Conservation (phyloP, 352 stramenopile species). For the Elongisporangium undulatum region DNA sequence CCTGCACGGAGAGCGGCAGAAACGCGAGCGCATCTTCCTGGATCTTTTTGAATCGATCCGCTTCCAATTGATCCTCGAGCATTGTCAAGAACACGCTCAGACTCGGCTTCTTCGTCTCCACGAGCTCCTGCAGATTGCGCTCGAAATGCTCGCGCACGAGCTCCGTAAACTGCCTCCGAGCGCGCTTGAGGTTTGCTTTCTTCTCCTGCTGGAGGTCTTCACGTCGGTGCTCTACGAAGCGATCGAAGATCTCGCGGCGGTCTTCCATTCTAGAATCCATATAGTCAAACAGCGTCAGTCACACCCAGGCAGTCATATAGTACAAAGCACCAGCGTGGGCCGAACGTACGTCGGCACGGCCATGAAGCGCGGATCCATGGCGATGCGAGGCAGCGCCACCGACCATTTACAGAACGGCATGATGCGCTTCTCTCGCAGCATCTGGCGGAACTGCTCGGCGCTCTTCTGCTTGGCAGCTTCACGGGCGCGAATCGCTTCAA, state of each 20-base stretch:
- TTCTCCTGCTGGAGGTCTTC: slow-evolving; percentile 74
- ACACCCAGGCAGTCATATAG: not conserved
- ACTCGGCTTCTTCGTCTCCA: slow-evolving; percentile 42
- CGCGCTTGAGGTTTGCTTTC: slow-evolving; percentile 65
- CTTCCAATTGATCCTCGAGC: slow-evolving; percentile 32
- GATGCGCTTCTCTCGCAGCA: slow-evolving; percentile 82
- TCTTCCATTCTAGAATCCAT: slow-evolving; percentile 60
- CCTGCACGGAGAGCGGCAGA: slow-evolving; percentile 36
- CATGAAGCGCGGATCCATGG: slow-evolving; percentile 67
- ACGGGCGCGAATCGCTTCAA: slow-evolving; percentile 19
- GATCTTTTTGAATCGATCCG: slow-evolving; percentile 24
- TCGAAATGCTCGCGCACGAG: slow-evolving; percentile 43
- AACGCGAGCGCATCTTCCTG: slow-evolving; percentile 31
- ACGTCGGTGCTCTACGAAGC: slow-evolving; percentile 71
- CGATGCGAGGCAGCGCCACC: slow-evolving; percentile 69
- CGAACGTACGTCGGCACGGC: slow-evolving; percentile 43
- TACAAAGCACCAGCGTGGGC: not conserved
- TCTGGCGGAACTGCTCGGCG: slow-evolving; percentile 55
- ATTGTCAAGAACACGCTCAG: slow-evolving; percentile 52
- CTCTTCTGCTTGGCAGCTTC: slow-evolving; percentile 37
- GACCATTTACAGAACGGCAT: slow-evolving; percentile 85
- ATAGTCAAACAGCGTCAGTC: slow-evolving; percentile 5
- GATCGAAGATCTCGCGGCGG: slow-evolving; percentile 70
- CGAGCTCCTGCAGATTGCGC: slow-evolving; percentile 17
- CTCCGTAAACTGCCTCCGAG: slow-evolving; percentile 44